Conservation (phyloP, 2,329 filamentous ascomycete genomes). For the Thelonectria discophora region DNA sequence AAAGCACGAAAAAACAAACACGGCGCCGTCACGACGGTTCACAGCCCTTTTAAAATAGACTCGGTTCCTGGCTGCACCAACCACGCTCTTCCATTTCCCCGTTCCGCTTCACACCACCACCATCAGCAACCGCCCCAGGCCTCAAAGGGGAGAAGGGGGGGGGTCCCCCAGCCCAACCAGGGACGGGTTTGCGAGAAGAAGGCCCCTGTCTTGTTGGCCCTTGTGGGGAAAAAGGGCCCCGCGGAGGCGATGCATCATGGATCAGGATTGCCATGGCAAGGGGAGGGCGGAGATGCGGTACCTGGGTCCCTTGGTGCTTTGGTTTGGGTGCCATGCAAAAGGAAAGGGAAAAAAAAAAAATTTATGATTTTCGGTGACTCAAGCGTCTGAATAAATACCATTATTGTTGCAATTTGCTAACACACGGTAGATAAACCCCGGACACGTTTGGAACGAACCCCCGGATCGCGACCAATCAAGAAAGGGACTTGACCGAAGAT, state of each 20-base stretch:
- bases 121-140: no score
- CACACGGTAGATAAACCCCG: constrained; percentile 19
- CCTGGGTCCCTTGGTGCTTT: no score
- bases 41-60: constrained; percentile 19
- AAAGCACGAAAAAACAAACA: not conserved
- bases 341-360: no score
- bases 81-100: constrained; percentile 1
- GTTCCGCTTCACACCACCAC: constrained; percentile 5
- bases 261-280: not conserved
- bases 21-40: constrained; percentile 12
- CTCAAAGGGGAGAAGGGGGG: no score
- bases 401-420: constrained; percentile 29
- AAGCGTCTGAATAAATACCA: constrained; percentile 22
- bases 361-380: constrained; percentile 25
- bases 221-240: constrained; percentile 16
- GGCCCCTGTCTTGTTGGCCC: no score
- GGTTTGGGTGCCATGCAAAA: no score
- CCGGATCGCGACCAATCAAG: constrained; percentile 3
- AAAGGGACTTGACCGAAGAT: not conserved
- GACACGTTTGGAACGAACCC: not conserved
- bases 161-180: no score
- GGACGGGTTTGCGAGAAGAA: no score
- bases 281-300: constrained; percentile 1
- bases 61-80: not conserved
- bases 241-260: no score